Evolutionary conservation across 108 stramenopile species (phyloP), one percentile per base, ranked within the genome.

Genomic region (Nitzschia putrida): DNA sequence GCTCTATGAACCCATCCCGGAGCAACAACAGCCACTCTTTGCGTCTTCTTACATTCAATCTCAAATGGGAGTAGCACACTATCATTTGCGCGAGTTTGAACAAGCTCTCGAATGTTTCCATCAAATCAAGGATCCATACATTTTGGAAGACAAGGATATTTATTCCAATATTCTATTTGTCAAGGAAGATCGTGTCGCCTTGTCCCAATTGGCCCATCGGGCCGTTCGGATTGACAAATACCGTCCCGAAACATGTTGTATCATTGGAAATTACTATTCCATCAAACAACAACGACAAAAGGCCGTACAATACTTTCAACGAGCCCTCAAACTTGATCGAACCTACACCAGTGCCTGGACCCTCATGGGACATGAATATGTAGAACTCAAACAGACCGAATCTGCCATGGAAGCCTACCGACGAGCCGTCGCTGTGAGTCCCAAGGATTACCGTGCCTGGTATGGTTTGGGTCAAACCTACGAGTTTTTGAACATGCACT

Each of bases 401-500:
- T 92, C 93, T 13, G 98, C 98, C 23, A 95, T 98, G 68, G 97
- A 98, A 72, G 84, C 93, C n/a, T 99, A 99, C 71, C 95, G 98
- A n/a, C 79, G 93, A 45, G 98, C 97, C 40, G 96, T 97, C 10
- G 91, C 94, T 68, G 89, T 97, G 43, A 86, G 85, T 73, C 92
- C 94, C 12, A 66, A 85, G 25, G 98, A 99, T 72, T 99, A 96
- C 63, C 84, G 97, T 21, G 97, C 98, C 2, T 99, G 97, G 97
- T 98, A 99, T 71, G 98, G 98, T n/a, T 84, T 99, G 37, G 98
- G 97, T 0, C 98, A 99, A 77, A 91, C 95, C 7, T 98, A 99
- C 71, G 98, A 99, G 83, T 88, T 97, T 34, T 80, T 98, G 66
- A 94, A 95, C 71, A 96, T 97, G 95, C 79, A 84, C 53, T 79